Evolutionary conservation across 179 eudicot genomes (phyloP).

Genomic region (Gypsophila paniculata): DNA sequence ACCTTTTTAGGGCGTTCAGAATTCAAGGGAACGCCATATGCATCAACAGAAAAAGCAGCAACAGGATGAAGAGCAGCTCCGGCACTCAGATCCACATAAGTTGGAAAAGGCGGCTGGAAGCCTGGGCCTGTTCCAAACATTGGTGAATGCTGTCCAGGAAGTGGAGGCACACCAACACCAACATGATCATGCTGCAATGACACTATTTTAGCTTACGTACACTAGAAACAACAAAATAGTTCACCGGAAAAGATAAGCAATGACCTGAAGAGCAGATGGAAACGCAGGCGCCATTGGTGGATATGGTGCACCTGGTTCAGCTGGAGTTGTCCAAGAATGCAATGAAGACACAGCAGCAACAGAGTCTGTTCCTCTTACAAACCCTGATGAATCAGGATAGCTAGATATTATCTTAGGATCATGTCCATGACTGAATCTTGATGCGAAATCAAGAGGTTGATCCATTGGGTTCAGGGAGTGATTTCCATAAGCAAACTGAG

Average conservation of each 20-base stretch:
- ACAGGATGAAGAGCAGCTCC: slow-evolving; percentile 52
- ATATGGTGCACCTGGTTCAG: slow-evolving; percentile 39
- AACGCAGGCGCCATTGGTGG: slow-evolving; percentile 52
- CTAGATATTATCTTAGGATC: slow-evolving; percentile 43
- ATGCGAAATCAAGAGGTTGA: slow-evolving; percentile 73
- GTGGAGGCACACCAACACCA: slow-evolving; percentile 41
- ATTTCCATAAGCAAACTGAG: slow-evolving; percentile 46
- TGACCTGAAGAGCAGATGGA: slow-evolving; percentile 60
- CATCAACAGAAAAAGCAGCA: slow-evolving; percentile 56
- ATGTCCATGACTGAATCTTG: slow-evolving; percentile 47
- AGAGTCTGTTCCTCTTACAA: slow-evolving; percentile 39
- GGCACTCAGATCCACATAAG: slow-evolving; percentile 49
- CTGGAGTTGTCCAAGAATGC: slow-evolving; percentile 56
- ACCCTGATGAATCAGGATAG: slow-evolving; percentile 43
- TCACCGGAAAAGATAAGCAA: slow-evolving; percentile 16
- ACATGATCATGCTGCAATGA: slow-evolving; percentile 59
- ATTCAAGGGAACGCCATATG: slow-evolving; percentile 53
- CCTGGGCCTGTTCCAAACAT: slow-evolving; percentile 53
- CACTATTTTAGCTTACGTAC: slow-evolving; percentile 21
- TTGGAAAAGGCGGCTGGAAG: slow-evolving; percentile 50
- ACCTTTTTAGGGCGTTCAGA: slow-evolving; percentile 92
- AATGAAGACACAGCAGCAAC: slow-evolving; percentile 39
- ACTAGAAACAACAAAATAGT: background rate
- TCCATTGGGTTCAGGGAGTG: slow-evolving; percentile 44
- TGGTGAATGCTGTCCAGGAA: slow-evolving; percentile 56